Conservation (phyloP, 129 eudicot species). For the Pseudognaphalium luteoalbum region DNA sequence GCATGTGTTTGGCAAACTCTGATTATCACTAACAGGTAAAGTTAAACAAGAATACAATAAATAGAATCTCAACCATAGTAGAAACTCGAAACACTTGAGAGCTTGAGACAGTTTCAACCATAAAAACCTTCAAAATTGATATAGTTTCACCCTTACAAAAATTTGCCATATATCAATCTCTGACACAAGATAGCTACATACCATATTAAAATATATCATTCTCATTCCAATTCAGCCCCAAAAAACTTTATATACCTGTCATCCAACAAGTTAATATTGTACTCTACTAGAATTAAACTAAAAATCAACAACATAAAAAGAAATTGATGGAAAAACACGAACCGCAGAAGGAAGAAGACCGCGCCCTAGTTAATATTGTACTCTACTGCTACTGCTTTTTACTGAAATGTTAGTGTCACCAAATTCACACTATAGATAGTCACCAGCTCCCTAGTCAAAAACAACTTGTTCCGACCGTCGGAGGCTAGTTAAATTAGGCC, state of each 20-base stretch:
- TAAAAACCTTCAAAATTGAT: neutral
- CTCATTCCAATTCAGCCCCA: neutral
- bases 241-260: neutral
- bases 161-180: too few relatives aligned
- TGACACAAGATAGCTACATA: neutral
- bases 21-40: neutral
- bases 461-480: neutral
- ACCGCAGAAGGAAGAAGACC: neutral
- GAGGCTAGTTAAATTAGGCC: neutral
- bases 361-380: too few relatives aligned
- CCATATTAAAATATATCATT: neutral
- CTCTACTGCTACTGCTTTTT: neutral
- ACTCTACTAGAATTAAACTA: neutral
- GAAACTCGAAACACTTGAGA: too few relatives aligned
- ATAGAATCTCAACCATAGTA: too few relatives aligned
- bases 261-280: neutral
- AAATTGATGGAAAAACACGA: neutral
- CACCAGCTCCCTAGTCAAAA: neutral
- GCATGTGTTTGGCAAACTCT: neutral
- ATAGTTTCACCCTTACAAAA: neutral
- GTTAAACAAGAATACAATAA: too few relatives aligned
- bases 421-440: neutral
- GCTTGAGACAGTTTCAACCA: neutral
- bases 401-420: neutral
- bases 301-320: too few relatives aligned